These are phyloP conservation scores for Salix viminalis DNA, from an alignment of 345 rosid genomes.

Conservation along the genomic window DNA sequence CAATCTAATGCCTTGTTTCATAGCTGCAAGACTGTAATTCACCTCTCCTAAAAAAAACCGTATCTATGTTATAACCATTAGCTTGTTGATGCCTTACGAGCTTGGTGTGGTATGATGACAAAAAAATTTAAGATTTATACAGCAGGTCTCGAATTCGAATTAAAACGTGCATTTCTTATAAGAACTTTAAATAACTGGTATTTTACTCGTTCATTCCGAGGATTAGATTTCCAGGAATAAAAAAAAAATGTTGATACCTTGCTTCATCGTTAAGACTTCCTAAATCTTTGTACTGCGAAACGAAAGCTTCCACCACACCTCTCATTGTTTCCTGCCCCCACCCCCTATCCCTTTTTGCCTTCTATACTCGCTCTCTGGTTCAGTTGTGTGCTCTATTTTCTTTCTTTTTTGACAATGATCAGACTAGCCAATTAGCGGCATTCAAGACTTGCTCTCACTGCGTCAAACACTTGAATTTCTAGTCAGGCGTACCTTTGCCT, in stretches of 20 bases:
- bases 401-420: too few species aligned
- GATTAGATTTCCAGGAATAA: too few species aligned
- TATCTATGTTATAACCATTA: background rate
- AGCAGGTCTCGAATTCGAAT: too few species aligned
- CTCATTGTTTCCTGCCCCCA: background rate
- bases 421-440: background rate
- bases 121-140: too few species aligned
- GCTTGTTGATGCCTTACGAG: background rate
- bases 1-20: background rate
- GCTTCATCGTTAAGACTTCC: background rate
- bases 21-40: background rate
- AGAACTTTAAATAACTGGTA: too few species aligned
- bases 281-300: background rate
- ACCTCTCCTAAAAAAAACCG: background rate
- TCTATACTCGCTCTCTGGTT: background rate
- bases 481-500: background rate
- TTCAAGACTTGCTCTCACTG: background rate
- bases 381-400: background rate
- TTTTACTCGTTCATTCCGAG: too few species aligned
- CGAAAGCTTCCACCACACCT: background rate
- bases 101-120: too few species aligned
- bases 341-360: background rate
- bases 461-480: background rate
- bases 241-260: background rate
- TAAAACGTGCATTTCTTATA: too few species aligned